Base-by-base conservation (phyloP, 139 green algal species). In the Haematococcus sp. region DNA sequence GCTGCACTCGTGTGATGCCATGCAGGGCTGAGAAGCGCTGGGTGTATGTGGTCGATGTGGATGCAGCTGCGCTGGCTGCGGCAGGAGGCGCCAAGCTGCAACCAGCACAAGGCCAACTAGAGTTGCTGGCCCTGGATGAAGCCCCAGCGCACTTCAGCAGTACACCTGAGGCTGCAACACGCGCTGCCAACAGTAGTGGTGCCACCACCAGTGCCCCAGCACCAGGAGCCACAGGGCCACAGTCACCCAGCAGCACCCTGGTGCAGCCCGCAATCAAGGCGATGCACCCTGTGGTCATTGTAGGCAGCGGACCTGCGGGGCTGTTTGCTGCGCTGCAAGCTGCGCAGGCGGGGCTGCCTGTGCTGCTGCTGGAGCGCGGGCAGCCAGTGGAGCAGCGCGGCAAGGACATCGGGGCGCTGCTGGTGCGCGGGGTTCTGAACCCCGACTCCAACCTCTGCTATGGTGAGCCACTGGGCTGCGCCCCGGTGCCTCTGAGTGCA, bases 391-490 rank as follows among this genome's bases (percentile, higher is more conserved):
- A 96, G 76, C 58, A 72, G 73, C 75, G 92, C 0, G 92, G 91
- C 2, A 76, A 77, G 1, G 90, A 94, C 79, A 96, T 97, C 35
- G 92, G 92, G 23, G 90, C 90, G 9, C 83, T 97, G 27, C 84
- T 94, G 31, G 88, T 85, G 28, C 77, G 92, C 22, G 58, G 80
- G 2, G 23, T 70, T 1, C 76, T 96, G 30, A 81, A 94, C 64
- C 66, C 76, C 15, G 83, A 94, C 49, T 88, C 74, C 55, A 97
- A 97, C 81, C 82, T 95, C 17, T 96, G 90, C 81, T 97, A 93
- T 58, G 92, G 91, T 63, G 82, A 22, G 64, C 9, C 3, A 15
- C 20, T 58, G 16, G 64, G n/a, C 64, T 59, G n/a, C 20, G 35
- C 34, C 9, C 35, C 13, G 9, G 16, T n/a, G n/a, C 31, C 66